Percentiles rank a stretch among this genome's conserved stretches.
phyloP scores from a whole-genome alignment of 2,329 filamentous ascomycete species.

The Penicillium sp. region DNA sequence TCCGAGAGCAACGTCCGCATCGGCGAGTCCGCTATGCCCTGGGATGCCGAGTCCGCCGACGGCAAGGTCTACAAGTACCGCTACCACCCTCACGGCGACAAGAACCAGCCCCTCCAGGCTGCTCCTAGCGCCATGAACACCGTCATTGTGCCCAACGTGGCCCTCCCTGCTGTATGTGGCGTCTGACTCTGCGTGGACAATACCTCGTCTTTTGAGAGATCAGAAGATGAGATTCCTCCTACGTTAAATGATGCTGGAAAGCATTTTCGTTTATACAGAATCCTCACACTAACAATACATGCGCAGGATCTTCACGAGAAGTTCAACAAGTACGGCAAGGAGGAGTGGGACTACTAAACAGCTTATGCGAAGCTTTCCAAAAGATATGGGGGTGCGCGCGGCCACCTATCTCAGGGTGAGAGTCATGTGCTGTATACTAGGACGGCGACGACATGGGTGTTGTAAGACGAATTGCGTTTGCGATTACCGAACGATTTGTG shows the following conservation, averaged over 20 bases:
- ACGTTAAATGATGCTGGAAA: no score
- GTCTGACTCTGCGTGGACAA: neutral
- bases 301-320: constrained; percentile 79
- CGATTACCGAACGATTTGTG: constrained; percentile 26
- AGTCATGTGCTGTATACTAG: constrained; percentile 30
- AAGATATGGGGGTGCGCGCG: constrained; percentile 12
- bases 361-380: constrained; percentile 10
- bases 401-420: constrained; percentile 7
- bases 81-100: constrained; percentile 82
- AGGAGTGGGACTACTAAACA: constrained; percentile 57
- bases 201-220: no score
- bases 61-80: constrained; percentile 66
- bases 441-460: constrained; percentile 22
- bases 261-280: no score
- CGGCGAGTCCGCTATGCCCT: constrained; percentile 76
- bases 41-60: constrained; percentile 64
- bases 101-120: constrained; percentile 68
- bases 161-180: constrained; percentile 69
- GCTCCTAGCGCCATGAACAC: constrained; percentile 93
- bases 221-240: no score
- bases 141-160: constrained; percentile 89
- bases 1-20: constrained; percentile 75
- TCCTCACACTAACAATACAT: no score
- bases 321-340: constrained; percentile 99
- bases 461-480: constrained; percentile 18